Percentiles rank a stretch among this genome's conserved stretches.
phyloP scores from a whole-genome alignment of 1,284 basidiomycete species.

The Rugosomyces carneus region DNA sequence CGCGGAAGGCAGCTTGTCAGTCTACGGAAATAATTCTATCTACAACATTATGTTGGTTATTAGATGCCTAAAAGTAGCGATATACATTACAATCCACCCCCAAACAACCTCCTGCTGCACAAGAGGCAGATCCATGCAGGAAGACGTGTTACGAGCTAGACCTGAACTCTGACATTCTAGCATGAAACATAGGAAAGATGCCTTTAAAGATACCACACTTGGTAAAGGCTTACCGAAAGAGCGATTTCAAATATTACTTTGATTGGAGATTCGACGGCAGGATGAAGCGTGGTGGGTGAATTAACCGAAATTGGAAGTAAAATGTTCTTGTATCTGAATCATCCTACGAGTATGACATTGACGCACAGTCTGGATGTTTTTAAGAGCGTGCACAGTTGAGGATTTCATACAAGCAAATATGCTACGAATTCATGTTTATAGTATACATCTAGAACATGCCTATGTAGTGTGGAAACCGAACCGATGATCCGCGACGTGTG shows the following conservation, averaged over 20 bases:
- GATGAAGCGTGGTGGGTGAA: background rate
- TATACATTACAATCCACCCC: slow-evolving; percentile 6
- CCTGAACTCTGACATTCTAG: background rate
- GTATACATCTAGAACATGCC: too few relatives aligned
- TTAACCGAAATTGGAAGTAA: background rate
- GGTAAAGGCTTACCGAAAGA: background rate
- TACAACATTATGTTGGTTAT: slow-evolving; percentile 8
- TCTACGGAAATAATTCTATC: slow-evolving; percentile 39
- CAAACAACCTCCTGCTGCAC: too few relatives aligned
- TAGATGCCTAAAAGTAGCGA: too few relatives aligned
- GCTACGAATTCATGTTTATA: too few relatives aligned
- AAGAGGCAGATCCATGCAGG: background rate
- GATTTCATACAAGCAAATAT: too few relatives aligned
- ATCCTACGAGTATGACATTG: too few relatives aligned
- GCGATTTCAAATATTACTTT: background rate
- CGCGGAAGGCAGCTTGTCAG: slow-evolving; percentile 63
- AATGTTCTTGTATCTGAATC: too few relatives aligned
- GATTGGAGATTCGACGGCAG: background rate
- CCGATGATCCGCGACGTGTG: too few relatives aligned
- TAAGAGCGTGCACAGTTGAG: too few relatives aligned
- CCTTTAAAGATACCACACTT: background rate
- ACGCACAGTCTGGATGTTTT: too few relatives aligned
- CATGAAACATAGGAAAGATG: background rate
- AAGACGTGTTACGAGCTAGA: background rate
- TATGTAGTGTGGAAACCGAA: too few relatives aligned